phyloP scores from a whole-genome alignment of 2,329 filamentous ascomycete genomes.

The Fusarium foetens region DNA sequence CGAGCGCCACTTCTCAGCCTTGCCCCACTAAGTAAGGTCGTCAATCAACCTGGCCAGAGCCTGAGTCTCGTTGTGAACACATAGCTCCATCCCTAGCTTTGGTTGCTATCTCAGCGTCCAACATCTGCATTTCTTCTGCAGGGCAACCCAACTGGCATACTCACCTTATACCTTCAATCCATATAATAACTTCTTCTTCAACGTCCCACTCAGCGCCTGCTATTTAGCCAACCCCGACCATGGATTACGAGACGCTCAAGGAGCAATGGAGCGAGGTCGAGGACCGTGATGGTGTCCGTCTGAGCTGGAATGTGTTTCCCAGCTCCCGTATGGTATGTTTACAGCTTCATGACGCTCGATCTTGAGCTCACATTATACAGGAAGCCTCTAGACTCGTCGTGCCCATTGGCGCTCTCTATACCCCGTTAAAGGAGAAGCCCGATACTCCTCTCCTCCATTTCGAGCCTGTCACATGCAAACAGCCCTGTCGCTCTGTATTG shows the following conservation, averaged over 20 bases:
- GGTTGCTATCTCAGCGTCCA: background rate
- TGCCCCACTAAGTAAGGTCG: background rate
- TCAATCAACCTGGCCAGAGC: background rate
- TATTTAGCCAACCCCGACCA: constrained; percentile 49
- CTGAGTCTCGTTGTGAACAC: constrained; percentile 22
- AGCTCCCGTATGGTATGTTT: constrained; percentile 90
- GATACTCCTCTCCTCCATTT: constrained; percentile 91
- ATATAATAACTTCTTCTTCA: background rate
- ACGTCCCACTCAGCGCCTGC: background rate
- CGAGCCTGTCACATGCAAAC: constrained; percentile 96
- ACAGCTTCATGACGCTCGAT: background rate
- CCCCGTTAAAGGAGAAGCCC: constrained; percentile 92
- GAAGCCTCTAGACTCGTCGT: constrained; percentile 95
- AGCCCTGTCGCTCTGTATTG: constrained; percentile 92
- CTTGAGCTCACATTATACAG: constrained; percentile 55
- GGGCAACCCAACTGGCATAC: background rate
- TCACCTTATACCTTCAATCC: background rate
- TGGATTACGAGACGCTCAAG: constrained; percentile 95
- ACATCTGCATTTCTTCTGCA: background rate
- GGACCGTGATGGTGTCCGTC: constrained; percentile 92
- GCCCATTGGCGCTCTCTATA: constrained; percentile 95
- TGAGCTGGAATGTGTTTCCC: constrained; percentile 99
- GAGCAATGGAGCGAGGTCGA: constrained; percentile 97
- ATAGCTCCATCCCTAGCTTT: constrained; percentile 21
- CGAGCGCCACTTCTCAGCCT: constrained; percentile 2